Base-by-base conservation (phyloP, 2,329 filamentous ascomycete genomes). In the Sporothrix variecibatus region DNA sequence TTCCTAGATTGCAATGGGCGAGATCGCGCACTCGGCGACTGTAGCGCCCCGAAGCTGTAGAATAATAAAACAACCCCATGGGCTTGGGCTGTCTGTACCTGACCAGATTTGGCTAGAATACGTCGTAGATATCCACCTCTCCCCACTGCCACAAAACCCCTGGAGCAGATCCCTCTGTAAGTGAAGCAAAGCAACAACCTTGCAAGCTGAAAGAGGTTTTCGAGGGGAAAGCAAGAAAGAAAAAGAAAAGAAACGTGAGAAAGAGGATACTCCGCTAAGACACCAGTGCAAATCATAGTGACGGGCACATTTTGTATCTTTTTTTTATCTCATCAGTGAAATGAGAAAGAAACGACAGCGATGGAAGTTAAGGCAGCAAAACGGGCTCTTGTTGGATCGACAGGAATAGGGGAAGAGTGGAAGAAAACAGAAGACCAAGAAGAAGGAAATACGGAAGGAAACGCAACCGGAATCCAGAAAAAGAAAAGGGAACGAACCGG, bases 151-250 rank as follows among this genome's bases (percentile, higher is more conserved):
- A 23, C 67, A 34, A 38, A 23, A n/a, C n/a, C 40, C 65, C 67
- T 69, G 46, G 28, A 38, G 65, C 17, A 69, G 65, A 69, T 69
- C 65, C 43, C 65, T 69, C 43, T 70, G 46, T 56, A 53, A 56
- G 20, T 40, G 49, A 56, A 34, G 31, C 43, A 68, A 26, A 17
- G 11, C 43, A 51, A 17, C 62, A 67, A 46, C 62, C 62, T 28
- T 46, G 38, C 62, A 46, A 67, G 62, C 62, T 67, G 62, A 67
- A 67, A 67, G 8, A 23, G 11, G 12, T 26, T 56, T 28, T 12
- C 51, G 23, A 51, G 40, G 26, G 7, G 7, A 51, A 68, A 49
- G 17, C 8, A 5, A 60, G 31, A 68, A 34, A 31, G 43, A 49
- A 49, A n/a, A 34, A 31, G 23, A 38, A 51, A 69, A 15, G 11